A percentile compares a stretch with the other conserved stretches of the same genome.
Evolutionary conservation across 2,329 filamentous ascomycete species (phyloP).

Genomic region (Emergomyces orientalis): DNA sequence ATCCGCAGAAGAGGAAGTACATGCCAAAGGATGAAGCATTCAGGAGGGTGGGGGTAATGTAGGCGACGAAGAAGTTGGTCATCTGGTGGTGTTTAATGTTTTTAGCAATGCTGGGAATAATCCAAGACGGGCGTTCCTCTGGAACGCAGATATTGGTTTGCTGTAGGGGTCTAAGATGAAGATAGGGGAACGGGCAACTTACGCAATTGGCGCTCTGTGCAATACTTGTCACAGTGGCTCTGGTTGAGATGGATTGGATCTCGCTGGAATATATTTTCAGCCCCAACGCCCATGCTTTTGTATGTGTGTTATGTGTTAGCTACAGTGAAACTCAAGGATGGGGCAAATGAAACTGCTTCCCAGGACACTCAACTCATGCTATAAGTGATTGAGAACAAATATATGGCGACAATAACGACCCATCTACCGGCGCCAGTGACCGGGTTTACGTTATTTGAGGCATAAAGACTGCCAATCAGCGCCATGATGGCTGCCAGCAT

Average conservation of each 20-base stretch:
- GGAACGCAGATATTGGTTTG: background rate
- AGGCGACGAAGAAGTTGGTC: conserved; percentile 38
- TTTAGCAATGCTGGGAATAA: background rate
- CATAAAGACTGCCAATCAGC: conserved; percentile 28
- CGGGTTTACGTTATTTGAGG: conserved; percentile 23
- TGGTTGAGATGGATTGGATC: conserved; percentile 48
- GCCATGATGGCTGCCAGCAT: conserved; percentile 36
- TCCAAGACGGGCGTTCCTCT: background rate
- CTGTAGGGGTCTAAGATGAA: background rate
- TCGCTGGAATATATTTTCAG: conserved; percentile 50
- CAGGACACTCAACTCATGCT: conserved; percentile 22
- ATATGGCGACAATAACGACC: conserved; percentile 24
- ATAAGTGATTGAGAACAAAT: conserved; percentile 22
- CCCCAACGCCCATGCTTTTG: conserved; percentile 43
- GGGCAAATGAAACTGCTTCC: background rate
- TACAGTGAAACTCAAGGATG: background rate
- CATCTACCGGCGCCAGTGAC: conserved; percentile 24
- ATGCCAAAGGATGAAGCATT: conserved; percentile 36
- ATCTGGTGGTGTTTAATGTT: conserved; percentile 14
- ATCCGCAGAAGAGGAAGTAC: conserved; percentile 41
- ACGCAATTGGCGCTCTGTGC: conserved; percentile 45
- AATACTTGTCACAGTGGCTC: conserved; percentile 46
- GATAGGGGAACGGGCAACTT: background rate
- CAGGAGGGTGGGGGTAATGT: conserved; percentile 37
- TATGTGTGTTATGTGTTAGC: background rate